These are phyloP conservation scores for Crithidia bombi DNA, from an alignment of 208 protist genomes.

Conservation along the genomic window DNA sequence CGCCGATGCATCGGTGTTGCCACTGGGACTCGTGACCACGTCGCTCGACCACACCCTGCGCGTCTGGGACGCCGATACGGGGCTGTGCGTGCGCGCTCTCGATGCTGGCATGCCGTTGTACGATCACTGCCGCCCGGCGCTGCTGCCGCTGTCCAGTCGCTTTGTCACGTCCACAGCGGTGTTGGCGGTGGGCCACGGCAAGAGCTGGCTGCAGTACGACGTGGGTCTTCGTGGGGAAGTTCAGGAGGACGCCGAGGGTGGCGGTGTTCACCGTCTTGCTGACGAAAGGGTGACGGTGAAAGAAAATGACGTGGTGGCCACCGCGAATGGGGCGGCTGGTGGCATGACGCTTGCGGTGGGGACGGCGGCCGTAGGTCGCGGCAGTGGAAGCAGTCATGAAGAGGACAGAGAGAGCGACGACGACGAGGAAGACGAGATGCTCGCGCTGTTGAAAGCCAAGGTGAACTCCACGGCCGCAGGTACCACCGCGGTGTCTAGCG, in stretches of 20 bases:
- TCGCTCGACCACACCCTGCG: constrained; percentile 79
- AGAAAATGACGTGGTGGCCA: constrained; percentile 39
- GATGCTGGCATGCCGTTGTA: constrained; percentile 57
- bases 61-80: constrained; percentile 79
- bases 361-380: background rate
- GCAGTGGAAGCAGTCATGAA: background rate
- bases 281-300: constrained; percentile 16
- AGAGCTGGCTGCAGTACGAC: constrained; percentile 79
- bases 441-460: constrained; percentile 27
- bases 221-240: constrained; percentile 21
- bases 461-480: background rate
- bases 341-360: constrained; percentile 20
- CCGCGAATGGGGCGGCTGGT: constrained; percentile 5
- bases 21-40: constrained; percentile 66
- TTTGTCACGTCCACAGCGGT: constrained; percentile 15
- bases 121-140: constrained; percentile 54
- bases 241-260: constrained; percentile 30
- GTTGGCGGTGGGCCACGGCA: constrained; percentile 42
- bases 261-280: background rate
- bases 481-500: background rate
- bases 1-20: constrained; percentile 36
- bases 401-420: background rate
- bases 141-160: background rate
- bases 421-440: constrained; percentile 42
- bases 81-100: constrained; percentile 57